Evolutionary conservation across 1,284 basidiomycete genomes (phyloP), one percentile per base, ranked within the genome.

Genomic region (Phylloporus sp.): DNA sequence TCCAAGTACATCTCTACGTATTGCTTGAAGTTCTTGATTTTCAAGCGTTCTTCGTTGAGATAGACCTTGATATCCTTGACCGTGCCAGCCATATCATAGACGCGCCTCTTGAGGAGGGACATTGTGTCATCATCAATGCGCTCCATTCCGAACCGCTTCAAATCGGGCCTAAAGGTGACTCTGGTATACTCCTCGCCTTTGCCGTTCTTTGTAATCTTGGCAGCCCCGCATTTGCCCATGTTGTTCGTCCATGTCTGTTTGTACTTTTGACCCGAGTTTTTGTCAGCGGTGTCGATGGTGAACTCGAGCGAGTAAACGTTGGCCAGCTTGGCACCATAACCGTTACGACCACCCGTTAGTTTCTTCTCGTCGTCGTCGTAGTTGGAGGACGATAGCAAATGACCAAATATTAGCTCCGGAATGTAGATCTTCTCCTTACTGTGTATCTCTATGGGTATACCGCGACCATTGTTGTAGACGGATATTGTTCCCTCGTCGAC

Each of bases 351-450:
- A 80, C 98, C 98, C 2, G 96, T 98, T 55, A 99, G 87, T 80
- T 98, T 99, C 84, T 96, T 98, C 81, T 99, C 96, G 77, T 96
- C 94, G 73, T 99, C 98, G 76, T 99, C 97, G 75, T 98, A 99
- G 80, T 99, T 99, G 62, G 96, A 98, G 26, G 94, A 96, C 1
- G 98, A 96, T 50, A 99, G 86, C 15, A 99, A 85, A 76, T 98
- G 91, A 22, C 97, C 98, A 74, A 99, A 99, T 73, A 99, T 98
- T 67, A 99, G 86, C 74, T 99, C 96, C 0, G 98, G 98, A 65
- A 99, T 98, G 79, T 95, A 98, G 47, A 98, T 93, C 71, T 93
- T 92, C 80, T 98, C 96, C 72, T 89, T 92, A 32, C 89, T 88
- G 79, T 99, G 97, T 70, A 98, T 93, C 79, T 98, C 95, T 71